These are phyloP conservation scores for Clohesyomyces aquaticus DNA, from an alignment of 495 filamentous ascomycete species.

Conservation along the genomic window DNA sequence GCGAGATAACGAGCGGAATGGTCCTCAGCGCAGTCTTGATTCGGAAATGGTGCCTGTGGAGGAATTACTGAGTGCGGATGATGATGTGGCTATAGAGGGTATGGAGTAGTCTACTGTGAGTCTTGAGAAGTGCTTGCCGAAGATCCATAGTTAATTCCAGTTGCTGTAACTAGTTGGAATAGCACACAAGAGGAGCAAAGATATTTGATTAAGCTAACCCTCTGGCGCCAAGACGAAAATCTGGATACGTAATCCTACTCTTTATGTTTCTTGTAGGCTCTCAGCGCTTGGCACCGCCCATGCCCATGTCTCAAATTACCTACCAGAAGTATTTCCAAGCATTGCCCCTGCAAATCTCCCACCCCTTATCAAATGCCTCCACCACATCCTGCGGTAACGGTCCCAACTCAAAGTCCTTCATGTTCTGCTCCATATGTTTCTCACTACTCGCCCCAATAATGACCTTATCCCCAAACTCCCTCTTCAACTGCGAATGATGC, in stretches of 20 bases:
- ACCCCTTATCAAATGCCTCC: conserved; percentile 75
- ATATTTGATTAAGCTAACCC: too few relatives aligned
- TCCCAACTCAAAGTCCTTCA: conserved; percentile 78
- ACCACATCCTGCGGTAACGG: conserved; percentile 84
- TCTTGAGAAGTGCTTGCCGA: too few relatives aligned
- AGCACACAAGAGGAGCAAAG: too few relatives aligned
- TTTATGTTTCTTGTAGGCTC: background rate
- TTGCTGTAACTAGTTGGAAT: too few relatives aligned
- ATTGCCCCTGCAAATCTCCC: conserved; percentile 44
- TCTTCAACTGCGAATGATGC: conserved; percentile 76
- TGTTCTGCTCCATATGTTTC: conserved; percentile 73
- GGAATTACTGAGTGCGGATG: too few relatives aligned
- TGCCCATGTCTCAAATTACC: background rate
- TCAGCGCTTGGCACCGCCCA: background rate
- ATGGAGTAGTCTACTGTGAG: too few relatives aligned
- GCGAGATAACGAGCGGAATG: background rate
- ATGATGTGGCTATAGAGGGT: too few relatives aligned
- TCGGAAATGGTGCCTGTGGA: background rate
- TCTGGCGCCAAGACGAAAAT: background rate
- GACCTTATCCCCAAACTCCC: conserved; percentile 56
- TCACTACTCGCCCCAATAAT: conserved; percentile 79
- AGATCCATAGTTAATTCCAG: too few relatives aligned
- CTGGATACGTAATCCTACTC: background rate
- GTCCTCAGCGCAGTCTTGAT: too few relatives aligned
- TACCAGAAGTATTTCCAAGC: conserved; percentile 24